Evolutionary conservation across 495 filamentous ascomycete species (phyloP).

Genomic region (Bryoglossum gracile): DNA sequence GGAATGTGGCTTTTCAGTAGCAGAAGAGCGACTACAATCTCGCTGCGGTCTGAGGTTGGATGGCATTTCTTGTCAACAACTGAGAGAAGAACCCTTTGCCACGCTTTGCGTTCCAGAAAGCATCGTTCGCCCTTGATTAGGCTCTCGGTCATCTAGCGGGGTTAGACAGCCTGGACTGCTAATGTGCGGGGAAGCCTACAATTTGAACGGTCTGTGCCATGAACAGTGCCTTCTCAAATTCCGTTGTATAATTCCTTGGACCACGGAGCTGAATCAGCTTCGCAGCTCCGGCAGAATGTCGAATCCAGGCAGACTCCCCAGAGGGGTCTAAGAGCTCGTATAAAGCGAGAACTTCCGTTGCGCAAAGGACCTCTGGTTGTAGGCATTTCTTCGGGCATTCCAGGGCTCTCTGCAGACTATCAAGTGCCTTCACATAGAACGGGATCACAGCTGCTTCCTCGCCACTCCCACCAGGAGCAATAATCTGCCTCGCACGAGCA

Average conservation of each 20-base stretch:
- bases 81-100: slow-evolving; percentile 25
- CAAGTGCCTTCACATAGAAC: slow-evolving; percentile 29
- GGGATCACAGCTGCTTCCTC: slow-evolving; percentile 19
- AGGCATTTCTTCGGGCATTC: slow-evolving; percentile 21
- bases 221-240: slow-evolving; percentile 33
- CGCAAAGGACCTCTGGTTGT: slow-evolving; percentile 30
- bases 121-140: slow-evolving; percentile 24
- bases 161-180: background rate
- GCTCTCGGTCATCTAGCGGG: slow-evolving; percentile 26
- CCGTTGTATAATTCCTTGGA: slow-evolving; percentile 26
- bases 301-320: slow-evolving; percentile 25
- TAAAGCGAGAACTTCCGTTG: slow-evolving; percentile 29
- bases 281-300: slow-evolving; percentile 28
- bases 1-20: slow-evolving; percentile 15
- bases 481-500: slow-evolving; percentile 26
- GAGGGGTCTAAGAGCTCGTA: slow-evolving; percentile 28
- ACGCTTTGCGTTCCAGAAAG: slow-evolving; percentile 26
- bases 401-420: slow-evolving; percentile 30
- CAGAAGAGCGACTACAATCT: slow-evolving; percentile 22
- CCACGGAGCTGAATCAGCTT: slow-evolving; percentile 31
- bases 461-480: slow-evolving; percentile 13
- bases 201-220: slow-evolving; percentile 29
- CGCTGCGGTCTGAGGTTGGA: slow-evolving; percentile 22
- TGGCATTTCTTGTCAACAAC: slow-evolving; percentile 18
- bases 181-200: slow-evolving; percentile 14